Evolutionary conservation across 78 protist species (phyloP).

Genomic region (Dictyostelium brefeldianum): DNA sequence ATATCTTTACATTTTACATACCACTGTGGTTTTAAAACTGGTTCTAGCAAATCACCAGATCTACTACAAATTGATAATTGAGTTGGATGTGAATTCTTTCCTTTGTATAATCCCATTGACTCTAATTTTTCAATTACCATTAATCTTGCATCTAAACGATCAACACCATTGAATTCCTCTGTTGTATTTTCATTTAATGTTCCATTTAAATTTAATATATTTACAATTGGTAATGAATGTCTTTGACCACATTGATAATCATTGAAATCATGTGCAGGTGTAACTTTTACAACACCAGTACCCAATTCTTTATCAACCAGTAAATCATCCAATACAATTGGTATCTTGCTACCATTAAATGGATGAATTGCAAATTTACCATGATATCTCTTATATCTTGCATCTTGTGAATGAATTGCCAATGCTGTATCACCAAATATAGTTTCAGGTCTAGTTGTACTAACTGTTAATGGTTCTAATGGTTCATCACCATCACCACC

Average conservation of each 20-base stretch:
- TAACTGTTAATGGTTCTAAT: conserved; percentile 76
- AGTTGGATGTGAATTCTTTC: conserved; percentile 83
- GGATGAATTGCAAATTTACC: conserved; percentile 92
- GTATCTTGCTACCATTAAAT: conserved; percentile 82
- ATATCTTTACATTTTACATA: conserved; percentile 89
- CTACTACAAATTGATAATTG: conserved; percentile 89
- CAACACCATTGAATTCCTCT: conserved; percentile 84
- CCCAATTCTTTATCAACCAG: conserved; percentile 96
- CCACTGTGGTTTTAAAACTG: conserved; percentile 98
- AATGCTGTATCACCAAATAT: conserved; percentile 96
- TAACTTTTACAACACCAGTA: conserved; percentile 92
- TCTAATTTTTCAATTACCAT: conserved; percentile 86
- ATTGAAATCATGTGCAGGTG: conserved; percentile 98
- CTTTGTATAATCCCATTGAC: conserved; percentile 57
- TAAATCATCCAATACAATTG: conserved; percentile 93
- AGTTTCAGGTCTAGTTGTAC: conserved; percentile 98
- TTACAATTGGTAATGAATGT: conserved; percentile 92
- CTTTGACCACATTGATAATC: conserved; percentile 97
- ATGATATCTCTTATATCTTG: conserved; percentile 66
- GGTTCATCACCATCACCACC: too few species aligned
- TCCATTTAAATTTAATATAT: conserved; percentile 94
- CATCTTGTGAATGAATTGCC: conserved; percentile 94
- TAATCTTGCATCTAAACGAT: conserved; percentile 92
- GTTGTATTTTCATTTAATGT: conserved; percentile 87
- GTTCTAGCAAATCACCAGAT: conserved; percentile 81